Conservation (phyloP, 2,329 filamentous ascomycete genomes). For the Sarocladium brachiariae region DNA sequence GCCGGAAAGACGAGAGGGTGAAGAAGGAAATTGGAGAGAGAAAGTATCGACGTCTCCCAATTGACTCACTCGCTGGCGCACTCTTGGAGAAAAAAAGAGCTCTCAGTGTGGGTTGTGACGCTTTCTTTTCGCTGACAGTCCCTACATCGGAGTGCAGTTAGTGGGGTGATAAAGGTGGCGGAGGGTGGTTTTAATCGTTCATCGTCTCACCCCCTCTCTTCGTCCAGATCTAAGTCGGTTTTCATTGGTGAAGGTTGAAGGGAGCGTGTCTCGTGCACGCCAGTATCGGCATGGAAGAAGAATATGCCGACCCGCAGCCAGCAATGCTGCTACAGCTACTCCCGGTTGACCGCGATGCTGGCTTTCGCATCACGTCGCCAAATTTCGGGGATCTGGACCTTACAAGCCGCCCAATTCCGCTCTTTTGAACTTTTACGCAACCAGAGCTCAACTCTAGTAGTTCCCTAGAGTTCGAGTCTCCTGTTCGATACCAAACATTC, state of each 20-base stretch:
- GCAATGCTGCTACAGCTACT: not conserved
- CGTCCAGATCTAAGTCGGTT: not conserved
- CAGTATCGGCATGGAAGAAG: not conserved
- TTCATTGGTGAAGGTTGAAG: not conserved
- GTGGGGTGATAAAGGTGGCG: slow-evolving; percentile 8
- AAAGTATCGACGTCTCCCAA: not conserved
- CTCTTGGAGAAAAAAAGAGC: slow-evolving; percentile 8
- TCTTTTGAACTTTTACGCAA: not conserved
- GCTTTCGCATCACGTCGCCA: not conserved
- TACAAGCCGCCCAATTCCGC: not conserved
- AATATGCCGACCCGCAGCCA: not conserved
- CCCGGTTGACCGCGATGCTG: not conserved
- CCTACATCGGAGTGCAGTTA: slow-evolving; percentile 4
- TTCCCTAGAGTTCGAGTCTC: too few relatives aligned
- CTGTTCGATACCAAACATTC: too few relatives aligned
- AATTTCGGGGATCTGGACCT: not conserved
- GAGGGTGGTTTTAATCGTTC: not conserved
- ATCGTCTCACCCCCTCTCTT: not conserved
- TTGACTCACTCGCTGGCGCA: slow-evolving; percentile 6
- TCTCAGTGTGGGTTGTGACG: slow-evolving; percentile 8
- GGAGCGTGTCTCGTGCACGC: not conserved
- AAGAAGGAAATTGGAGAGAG: slow-evolving; percentile 3
- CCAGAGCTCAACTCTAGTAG: too few relatives aligned
- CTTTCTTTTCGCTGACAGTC: not conserved
- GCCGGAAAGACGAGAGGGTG: not conserved